Base-by-base conservation (phyloP, 73 alveolate genomes). In the Breviolum minutum region DNA sequence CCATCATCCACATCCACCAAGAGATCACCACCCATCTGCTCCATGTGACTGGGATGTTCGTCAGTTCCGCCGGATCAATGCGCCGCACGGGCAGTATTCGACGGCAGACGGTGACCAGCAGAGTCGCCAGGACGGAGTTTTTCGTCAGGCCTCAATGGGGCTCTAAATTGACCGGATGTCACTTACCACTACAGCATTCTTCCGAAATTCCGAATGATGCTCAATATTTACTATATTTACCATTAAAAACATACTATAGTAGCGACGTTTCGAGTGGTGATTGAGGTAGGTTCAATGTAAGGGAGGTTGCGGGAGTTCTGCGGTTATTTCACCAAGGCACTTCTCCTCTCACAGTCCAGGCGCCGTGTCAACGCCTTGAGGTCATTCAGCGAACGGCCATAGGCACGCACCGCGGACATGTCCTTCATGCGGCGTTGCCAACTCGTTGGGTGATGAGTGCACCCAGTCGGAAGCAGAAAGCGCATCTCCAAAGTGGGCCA, bases 61-160 rank as follows among this genome's bases (percentile, higher is more conserved):
- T 77, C 99, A 94, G 94, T 84, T 81, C 99, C 70, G 99, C 17
- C 24, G 99, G 99, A 81, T 94, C 94, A 64, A 94, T 81, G 94
- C 86, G 81, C 26, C 99, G 92, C 81, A 83, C 99, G 8, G 99
- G 99, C 82, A 94, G 99, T 81, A 94, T 81, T 32, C 99, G 92
- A 77, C 99, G 86, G 82, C 99, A 94, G 73, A 81, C 99, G 29
- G 99, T 80, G 63, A 94, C 99, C 94, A 94, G 99, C 94, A 94
- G 99, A 69, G 91, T 94, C 85, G 99, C 99, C 92, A 94, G 24
- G 40, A 69, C 94, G n/a, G 99, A 94, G 63, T 94, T 94, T 61
- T 92, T 92, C 64, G 98, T 92, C 29, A 92, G 68, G 79, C 98
- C 98, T 92, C 77, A 20, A 87, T n/a, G 30, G 89, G 85, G 63